phyloP scores from a whole-genome alignment of 768 basidiomycete genomes.

The Peribolospora baueri region DNA sequence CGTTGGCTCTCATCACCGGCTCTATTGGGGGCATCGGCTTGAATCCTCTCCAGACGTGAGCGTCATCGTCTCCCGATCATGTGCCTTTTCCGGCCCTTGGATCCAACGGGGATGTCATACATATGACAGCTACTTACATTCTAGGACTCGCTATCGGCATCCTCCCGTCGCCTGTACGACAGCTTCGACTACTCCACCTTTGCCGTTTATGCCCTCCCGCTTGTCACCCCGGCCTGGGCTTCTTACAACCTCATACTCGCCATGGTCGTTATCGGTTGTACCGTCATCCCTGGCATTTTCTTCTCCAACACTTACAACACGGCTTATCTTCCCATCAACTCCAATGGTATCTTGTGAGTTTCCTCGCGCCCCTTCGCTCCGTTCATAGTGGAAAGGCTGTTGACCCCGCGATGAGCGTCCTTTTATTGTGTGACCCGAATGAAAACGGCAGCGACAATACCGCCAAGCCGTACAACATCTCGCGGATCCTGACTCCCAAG shows the following conservation, averaged over 20 bases:
- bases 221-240: not conserved
- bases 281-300: conserved; percentile 1
- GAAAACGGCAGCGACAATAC: conserved; percentile 18
- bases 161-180: too few species aligned
- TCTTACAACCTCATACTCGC: too few species aligned
- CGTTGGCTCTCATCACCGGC: conserved; percentile 17
- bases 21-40: conserved; percentile 20
- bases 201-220: not conserved
- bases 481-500: conserved; percentile 23
- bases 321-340: conserved; percentile 21
- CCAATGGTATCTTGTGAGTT: not conserved
- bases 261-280: conserved; percentile 21
- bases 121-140: too few species aligned
- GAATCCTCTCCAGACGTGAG: conserved; percentile 18
- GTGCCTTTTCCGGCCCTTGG: too few species aligned
- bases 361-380: too few species aligned
- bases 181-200: not conserved
- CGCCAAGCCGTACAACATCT: conserved; percentile 28
- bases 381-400: too few species aligned
- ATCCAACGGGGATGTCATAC: too few species aligned
- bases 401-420: too few species aligned
- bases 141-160: too few species aligned
- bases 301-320: conserved; percentile 11
- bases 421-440: too few species aligned
- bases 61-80: conserved; percentile 2